Percentiles rank a stretch among this genome's conserved stretches.
Conservation (phyloP, 2,329 filamentous ascomycete genomes). For the Fusarium keratoplasticum region DNA sequence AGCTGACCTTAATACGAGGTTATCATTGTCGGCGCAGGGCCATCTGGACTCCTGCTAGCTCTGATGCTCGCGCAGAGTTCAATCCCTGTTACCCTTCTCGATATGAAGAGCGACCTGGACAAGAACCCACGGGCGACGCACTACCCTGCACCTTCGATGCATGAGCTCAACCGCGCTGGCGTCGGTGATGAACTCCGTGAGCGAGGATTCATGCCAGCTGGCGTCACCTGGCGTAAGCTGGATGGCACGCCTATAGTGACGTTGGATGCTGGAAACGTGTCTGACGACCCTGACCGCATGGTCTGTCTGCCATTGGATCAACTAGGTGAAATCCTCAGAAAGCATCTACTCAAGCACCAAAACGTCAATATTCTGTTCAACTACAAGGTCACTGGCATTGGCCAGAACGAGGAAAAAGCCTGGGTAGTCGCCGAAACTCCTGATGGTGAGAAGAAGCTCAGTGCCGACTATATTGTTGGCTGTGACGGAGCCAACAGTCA, state of each 20-base stretch:
- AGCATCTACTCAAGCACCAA: not conserved
- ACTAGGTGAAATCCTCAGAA: not conserved
- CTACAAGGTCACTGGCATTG: constrained; percentile 58
- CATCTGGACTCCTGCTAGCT: constrained; percentile 7
- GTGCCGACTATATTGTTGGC: constrained; percentile 66
- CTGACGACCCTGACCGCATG: constrained; percentile 6
- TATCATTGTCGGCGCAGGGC: constrained; percentile 22
- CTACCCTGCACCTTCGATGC: constrained; percentile 13
- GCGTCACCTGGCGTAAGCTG: constrained; percentile 8
- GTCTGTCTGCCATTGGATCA: constrained; percentile 6
- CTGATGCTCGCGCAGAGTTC: constrained; percentile 10
- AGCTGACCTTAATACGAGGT: not conserved
- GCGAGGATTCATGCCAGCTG: not conserved
- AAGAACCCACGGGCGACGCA: constrained; percentile 24
- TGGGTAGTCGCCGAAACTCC: constrained; percentile 54
- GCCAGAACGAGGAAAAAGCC: constrained; percentile 58
- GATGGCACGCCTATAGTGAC: constrained; percentile 9
- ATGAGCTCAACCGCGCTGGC: constrained; percentile 10
- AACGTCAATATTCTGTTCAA: constrained; percentile 20
- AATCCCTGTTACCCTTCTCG: constrained; percentile 10
- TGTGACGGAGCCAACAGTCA: constrained; percentile 66
- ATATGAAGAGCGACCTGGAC: constrained; percentile 4
- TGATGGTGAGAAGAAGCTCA: constrained; percentile 49
- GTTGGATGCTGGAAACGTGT: not conserved
- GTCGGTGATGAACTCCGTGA: constrained; percentile 16